A percentile compares a stretch with the other conserved stretches of the same genome.
Conservation (phyloP, 2,329 filamentous ascomycete genomes). For the Diatrype stigma region DNA sequence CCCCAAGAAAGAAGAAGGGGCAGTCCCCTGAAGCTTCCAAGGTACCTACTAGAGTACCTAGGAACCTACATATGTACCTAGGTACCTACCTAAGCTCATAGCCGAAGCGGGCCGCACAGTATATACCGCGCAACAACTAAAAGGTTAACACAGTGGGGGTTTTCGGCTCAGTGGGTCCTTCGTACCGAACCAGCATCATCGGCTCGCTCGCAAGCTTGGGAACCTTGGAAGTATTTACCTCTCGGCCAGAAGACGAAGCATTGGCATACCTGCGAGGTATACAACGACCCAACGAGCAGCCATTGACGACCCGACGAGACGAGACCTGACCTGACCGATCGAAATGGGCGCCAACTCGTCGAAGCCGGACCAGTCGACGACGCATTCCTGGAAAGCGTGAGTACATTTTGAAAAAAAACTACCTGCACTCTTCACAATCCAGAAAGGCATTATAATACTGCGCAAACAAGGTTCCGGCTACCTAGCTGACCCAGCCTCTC, state of each 20-base stretch:
- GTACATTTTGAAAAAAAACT: slow-evolving; percentile 20
- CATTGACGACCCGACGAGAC: slow-evolving; percentile 30
- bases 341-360: slow-evolving; percentile 56
- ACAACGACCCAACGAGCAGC: slow-evolving; percentile 7
- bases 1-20: no score
- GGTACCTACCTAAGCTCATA: not conserved
- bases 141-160: not conserved
- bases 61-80: not conserved
- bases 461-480: not conserved
- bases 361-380: slow-evolving; percentile 41
- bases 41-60: no score
- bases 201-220: not conserved
- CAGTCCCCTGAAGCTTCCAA: not conserved
- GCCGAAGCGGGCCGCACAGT: not conserved
- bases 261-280: slow-evolving; percentile 1
- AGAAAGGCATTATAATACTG: not conserved
- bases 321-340: slow-evolving; percentile 4
- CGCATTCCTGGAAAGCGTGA: slow-evolving; percentile 54
- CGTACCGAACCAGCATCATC: not conserved
- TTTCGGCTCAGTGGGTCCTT: not conserved
- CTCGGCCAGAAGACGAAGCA: not conserved
- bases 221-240: not conserved
- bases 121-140: not conserved
- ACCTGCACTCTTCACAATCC: not conserved
- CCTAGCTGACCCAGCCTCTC: slow-evolving; percentile 2